Evolutionary conservation across 768 basidiomycete species (phyloP), one percentile per base, ranked within the genome.

Genomic region (Leccinum boreale): DNA sequence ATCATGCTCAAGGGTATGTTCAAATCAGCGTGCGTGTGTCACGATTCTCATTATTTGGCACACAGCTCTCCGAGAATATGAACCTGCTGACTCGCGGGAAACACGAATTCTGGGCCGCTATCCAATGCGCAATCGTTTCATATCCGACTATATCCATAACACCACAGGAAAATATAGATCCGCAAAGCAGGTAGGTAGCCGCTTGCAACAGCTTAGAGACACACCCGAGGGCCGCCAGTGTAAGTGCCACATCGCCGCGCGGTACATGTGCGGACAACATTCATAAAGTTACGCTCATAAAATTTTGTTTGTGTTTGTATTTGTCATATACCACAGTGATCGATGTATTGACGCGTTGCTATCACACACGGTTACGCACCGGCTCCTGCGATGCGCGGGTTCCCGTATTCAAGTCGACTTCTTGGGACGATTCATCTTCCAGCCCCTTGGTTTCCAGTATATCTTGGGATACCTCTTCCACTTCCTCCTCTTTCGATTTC

Each of bases 151-250:
- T 73, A 90, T 91, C 67, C 83, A 77, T 67, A 76, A 78, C 35
- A 81, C 79, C 60, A 91, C 89, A 0, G 87, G 89, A 23, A 84
- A 86, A 69, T 77, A 79, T 59, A 80, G 89, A 58, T 86, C 86
- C 8, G 82, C 89, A 23, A 90, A 90, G 69, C 89, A 90, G 71
- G 89, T 91, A 49, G 89, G 89, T 57, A 89, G 86, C 66, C 86
- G 89, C 55, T 76, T 91, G 31, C 89, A 91, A 67, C 89, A 90
- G 66, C 80, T 91, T 53, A 75, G 87, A 63, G 88, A 91, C 70
- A 86, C 87, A 3, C 81, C 84, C 62, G 84, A 86, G 50, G 88
- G 87, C 39, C 87, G 86, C 69, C 77, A 82, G 69, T 75, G 89
- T 90, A 69, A 73, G 87, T 80, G 28, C 8, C 53, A 59, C 24